A percentile compares a stretch with the other conserved stretches of the same genome.
Conservation (phyloP, 164 flowering plant genomes). For the Chloranthus sessilifolius region DNA sequence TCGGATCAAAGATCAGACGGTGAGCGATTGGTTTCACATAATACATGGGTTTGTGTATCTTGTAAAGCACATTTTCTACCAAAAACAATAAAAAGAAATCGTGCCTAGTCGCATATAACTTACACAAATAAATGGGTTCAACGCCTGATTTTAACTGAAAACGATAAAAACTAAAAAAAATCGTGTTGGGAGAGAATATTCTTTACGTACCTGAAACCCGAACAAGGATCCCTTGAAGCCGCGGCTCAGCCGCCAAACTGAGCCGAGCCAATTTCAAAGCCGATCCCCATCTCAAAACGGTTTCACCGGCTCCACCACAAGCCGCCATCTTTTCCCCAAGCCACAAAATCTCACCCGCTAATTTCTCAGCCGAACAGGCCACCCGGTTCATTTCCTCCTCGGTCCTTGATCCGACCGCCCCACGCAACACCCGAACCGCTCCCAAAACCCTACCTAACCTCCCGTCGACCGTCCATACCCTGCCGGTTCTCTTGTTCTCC, state of each 20-base stretch:
- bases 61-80: no score
- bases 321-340: conserved; percentile 54
- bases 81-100: no score
- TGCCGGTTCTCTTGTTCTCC: no score
- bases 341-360: conserved; percentile 86
- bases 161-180: no score
- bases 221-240: conserved; percentile 53
- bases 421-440: conserved; percentile 21
- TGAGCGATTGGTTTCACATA: no score
- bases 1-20: no score
- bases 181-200: no score
- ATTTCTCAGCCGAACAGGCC: conserved; percentile 54
- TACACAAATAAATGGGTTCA: no score
- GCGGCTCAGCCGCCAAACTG: conserved; percentile 55
- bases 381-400: conserved; percentile 7
- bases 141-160: no score
- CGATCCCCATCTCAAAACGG: conserved; percentile 57
- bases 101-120: no score
- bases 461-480: no score
- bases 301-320: conserved; percentile 56
- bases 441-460: conserved; percentile 8
- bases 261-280: conserved; percentile 59
- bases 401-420: conserved; percentile 17
- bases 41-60: no score
- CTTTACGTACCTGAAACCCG: conserved; percentile 56